Percentiles rank a stretch among this genome's conserved stretches.
phyloP scores from a whole-genome alignment of 768 basidiomycete species.

The Pholiota conissans region DNA sequence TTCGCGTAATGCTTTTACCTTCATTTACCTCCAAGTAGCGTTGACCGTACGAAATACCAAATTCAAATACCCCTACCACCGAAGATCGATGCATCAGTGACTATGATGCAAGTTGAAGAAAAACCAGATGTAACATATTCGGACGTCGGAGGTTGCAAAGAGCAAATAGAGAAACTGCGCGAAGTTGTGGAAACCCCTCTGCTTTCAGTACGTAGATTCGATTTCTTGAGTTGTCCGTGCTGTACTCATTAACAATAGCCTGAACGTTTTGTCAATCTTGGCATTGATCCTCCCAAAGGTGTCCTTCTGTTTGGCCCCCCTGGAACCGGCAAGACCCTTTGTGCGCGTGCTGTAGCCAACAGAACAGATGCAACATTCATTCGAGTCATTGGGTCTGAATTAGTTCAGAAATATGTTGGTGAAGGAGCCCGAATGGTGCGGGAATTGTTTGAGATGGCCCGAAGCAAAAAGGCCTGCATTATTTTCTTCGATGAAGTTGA shows the following conservation, averaged over 20 bases:
- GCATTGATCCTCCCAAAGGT: conserved; percentile 98
- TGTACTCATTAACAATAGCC: conserved; percentile 57
- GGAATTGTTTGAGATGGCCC: conserved; percentile 98
- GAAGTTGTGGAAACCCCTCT: conserved; percentile 98
- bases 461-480: conserved; percentile 98
- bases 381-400: conserved; percentile 97
- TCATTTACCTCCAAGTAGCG: conserved; percentile 45
- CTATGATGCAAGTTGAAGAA: conserved; percentile 99
- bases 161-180: conserved; percentile 97
- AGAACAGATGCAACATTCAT: conserved; percentile 99
- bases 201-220: conserved; percentile 68
- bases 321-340: conserved; percentile 98
- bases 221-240: background rate
- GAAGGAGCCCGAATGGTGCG: conserved; percentile 99
- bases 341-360: conserved; percentile 97
- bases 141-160: conserved; percentile 98
- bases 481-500: conserved; percentile 99
- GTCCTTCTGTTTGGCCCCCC: conserved; percentile 95
- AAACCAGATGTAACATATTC: conserved; percentile 98
- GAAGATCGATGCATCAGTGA: conserved; percentile 98
- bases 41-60: conserved; percentile 96
- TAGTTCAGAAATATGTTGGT: conserved; percentile 99
- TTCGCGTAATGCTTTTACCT: background rate
- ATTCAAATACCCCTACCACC: conserved; percentile 98
- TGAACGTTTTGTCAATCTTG: conserved; percentile 97